Evolutionary conservation across 352 stramenopile species (phyloP).

Genomic region (Globisporangium echinulatum): DNA sequence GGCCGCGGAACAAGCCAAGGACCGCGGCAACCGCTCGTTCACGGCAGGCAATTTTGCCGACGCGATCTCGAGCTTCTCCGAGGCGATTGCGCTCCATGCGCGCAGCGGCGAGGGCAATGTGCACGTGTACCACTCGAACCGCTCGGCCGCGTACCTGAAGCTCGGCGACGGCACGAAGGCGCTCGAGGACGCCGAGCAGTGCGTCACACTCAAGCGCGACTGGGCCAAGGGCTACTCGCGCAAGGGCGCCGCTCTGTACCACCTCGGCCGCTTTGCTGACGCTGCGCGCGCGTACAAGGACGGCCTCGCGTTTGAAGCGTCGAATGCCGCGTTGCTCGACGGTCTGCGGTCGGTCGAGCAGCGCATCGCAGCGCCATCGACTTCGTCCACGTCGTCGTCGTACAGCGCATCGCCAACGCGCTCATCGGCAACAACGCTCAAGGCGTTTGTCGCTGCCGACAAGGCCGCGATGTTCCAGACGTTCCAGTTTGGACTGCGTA

Average conservation of each 20-base stretch:
- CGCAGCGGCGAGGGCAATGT: slow-evolving; percentile 24
- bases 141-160: slow-evolving; percentile 80
- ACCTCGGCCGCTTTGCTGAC: slow-evolving; percentile 56
- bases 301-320: slow-evolving; percentile 49
- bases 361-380: slow-evolving; percentile 30
- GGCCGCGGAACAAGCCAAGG: slow-evolving; percentile 84
- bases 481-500: slow-evolving; percentile 65
- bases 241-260: slow-evolving; percentile 68
- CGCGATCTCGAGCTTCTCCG: slow-evolving; percentile 65
- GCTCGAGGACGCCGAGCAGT: slow-evolving; percentile 77
- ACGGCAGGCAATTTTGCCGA: slow-evolving; percentile 56
- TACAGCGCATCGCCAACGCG: slow-evolving; percentile 8
- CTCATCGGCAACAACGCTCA: slow-evolving; percentile 26
- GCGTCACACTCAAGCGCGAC: slow-evolving; percentile 58
- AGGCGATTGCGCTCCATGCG: slow-evolving; percentile 64
- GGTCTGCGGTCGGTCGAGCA: slow-evolving; percentile 54
- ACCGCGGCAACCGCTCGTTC: slow-evolving; percentile 82
- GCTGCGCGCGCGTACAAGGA: slow-evolving; percentile 78
- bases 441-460: slow-evolving; percentile 44
- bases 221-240: slow-evolving; percentile 88
- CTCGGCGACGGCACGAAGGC: slow-evolving; percentile 55
- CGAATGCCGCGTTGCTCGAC: slow-evolving; percentile 65
- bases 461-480: slow-evolving; percentile 63
- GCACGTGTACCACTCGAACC: slow-evolving; percentile 82
- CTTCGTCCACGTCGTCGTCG: slow-evolving; percentile 2